Evolutionary conservation across 306 rosid genomes (phyloP), one percentile per base, ranked within the genome.

Genomic region (Ochetophila trinervis): DNA sequence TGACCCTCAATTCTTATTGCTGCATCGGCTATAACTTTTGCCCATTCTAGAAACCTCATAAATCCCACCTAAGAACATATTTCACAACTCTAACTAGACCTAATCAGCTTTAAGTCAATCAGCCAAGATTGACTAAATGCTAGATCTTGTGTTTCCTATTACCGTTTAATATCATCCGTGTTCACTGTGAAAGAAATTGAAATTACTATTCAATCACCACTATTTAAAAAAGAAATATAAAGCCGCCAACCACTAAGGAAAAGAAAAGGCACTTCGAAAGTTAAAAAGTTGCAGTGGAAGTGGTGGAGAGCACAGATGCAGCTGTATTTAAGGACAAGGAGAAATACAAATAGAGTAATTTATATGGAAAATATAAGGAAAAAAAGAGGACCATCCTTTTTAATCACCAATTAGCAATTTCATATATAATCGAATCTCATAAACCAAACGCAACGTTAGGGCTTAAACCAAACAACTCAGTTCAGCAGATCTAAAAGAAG

Each of bases 401-500:
- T 47, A 8, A 8, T 45, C 11, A 45, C 49, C 48, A 32, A 37
- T 53, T 16, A 36, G 19, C 45, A 22, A 61, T 36, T 69, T 53
- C 63, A 34, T n/a, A 51, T 56, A 37, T 53, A 55, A 48, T 67
- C 34, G 11, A 30, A 42, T 63, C 55, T 22, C 17, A 68, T 40
- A 62, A 58, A 20, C 57, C 35, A n/a, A 22, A 50, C 12, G 5
- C 2, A 2, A 4, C 17, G 7, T 22, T 22, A 3, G 21, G 58
- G 45, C 1, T 16, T n/a, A 35, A 13, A 5, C 8, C 7, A 2
- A 12, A 15, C 0, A 17, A 13, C 40, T 5, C 15, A 20, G 15
- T 49, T 69, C 21, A 20, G n/a, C 21, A 59, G 74, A 69, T 59
- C 74, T 34, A 47, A 18, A 12, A 45, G 48, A 48, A 40, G 5